Base-by-base conservation (phyloP, 345 rosid species). In the Ceriops decandra region DNA sequence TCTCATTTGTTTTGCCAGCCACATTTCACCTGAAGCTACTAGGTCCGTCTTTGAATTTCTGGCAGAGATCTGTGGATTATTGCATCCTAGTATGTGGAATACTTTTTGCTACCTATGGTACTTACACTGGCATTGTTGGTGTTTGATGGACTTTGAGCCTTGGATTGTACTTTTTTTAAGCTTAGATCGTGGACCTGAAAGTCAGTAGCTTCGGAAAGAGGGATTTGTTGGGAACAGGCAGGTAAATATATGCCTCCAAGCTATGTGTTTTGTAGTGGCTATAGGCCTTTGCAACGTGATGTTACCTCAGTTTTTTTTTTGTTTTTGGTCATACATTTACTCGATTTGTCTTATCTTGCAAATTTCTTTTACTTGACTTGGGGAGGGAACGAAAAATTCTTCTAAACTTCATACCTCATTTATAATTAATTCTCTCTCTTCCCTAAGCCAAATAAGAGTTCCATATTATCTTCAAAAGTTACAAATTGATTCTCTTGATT, bases 1-100 rank as follows among this genome's bases (percentile, higher is more conserved):
- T 90, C 73, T 86, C 98, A 0, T 93, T 93, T 74, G 97, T 89
- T 65, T 80, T 95, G 67, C 98, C 98, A 1, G 87, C 93, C 57
- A 72, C 77, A 5, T 95, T 82, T 80, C 97, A 95, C 83, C 83
- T 95, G 52, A 82, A n/a, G 20, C 60, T 91, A 73, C 62, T 90
- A 6, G 96, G 96, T 52, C 72, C 93, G 33, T 82, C 90, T 16
- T 67, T 91, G 81, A 72, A 63, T 36, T 24, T 78, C 19, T 79
- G 96, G 97, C 81, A 78, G 77, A 91, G 74, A 78, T 76, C 76
- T 6, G 69, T 88, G 62, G 98, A 95, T 79, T 74, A 67, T 26
- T 74, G 62, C 86, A 73, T 91, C 22, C 61, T 95, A 79, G 67
- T 80, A 6, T 77, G 84, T 9, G 98, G 99, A 27, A 65, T 95